phyloP scores from a whole-genome alignment of 164 flowering plant genomes.

The Aristolochia californica region DNA sequence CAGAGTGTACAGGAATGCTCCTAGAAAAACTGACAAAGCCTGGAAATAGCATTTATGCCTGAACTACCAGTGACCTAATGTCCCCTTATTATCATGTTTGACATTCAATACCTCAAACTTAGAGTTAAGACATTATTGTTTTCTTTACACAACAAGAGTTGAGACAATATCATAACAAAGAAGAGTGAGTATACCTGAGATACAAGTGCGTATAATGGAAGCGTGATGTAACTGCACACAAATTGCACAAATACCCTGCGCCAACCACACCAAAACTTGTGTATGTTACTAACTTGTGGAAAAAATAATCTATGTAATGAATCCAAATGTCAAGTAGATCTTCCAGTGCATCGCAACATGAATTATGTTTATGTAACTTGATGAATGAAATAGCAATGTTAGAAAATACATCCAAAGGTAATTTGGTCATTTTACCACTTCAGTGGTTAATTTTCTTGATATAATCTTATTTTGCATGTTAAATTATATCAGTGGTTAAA shows the following conservation, averaged over 20 bases:
- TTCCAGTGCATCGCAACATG: background rate
- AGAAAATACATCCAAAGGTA: background rate
- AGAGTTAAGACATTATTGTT: background rate
- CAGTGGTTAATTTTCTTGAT: too few relatives aligned
- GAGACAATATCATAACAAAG: background rate
- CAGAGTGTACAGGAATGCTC: too few relatives aligned
- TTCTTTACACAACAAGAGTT: too few relatives aligned
- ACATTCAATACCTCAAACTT: background rate
- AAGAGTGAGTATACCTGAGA: conserved; percentile 55
- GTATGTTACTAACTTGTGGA: background rate
- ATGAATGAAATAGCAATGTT: background rate
- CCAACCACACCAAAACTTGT: background rate
- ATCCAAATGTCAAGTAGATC: background rate
- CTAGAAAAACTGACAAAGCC: background rate
- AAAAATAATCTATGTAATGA: background rate
- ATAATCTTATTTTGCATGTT: too few relatives aligned
- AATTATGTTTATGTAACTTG: background rate
- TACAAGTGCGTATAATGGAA: conserved; percentile 90
- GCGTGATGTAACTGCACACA: conserved; percentile 88
- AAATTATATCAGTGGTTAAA: too few relatives aligned
- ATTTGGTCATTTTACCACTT: too few relatives aligned
- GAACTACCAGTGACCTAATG: background rate
- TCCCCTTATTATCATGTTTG: background rate
- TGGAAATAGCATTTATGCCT: background rate
- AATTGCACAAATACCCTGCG: conserved; percentile 61